Conservation (phyloP, 129 eudicot species). For the Chrysanthemum lavandulifolium region DNA sequence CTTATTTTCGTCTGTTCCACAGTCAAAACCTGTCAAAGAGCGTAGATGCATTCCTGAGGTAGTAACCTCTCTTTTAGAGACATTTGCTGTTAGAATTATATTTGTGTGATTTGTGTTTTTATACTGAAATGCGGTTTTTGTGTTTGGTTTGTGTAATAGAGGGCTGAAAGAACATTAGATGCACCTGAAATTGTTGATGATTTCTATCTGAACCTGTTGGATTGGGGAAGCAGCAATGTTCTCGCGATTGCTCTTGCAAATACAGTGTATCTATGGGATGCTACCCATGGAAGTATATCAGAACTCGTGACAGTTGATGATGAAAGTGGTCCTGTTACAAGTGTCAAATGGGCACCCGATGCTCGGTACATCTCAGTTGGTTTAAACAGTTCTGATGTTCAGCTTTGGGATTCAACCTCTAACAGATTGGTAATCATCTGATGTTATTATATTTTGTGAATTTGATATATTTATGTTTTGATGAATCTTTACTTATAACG, state of each 20-base stretch:
- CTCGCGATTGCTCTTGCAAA: conserved; percentile 78
- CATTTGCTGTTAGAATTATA: not conserved
- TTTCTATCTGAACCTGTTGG: conserved; percentile 74
- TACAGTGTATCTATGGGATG: conserved; percentile 87
- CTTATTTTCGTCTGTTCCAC: conserved; percentile 39
- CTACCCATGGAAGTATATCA: conserved; percentile 57
- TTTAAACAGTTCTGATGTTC: conserved; percentile 68
- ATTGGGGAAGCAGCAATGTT: conserved; percentile 89
- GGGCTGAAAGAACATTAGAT: conserved; percentile 72
- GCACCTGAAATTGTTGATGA: conserved; percentile 86
- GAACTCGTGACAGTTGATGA: conserved; percentile 78
- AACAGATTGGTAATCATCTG: conserved; percentile 49
- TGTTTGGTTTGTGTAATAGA: conserved; percentile 36
- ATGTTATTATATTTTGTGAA: not conserved
- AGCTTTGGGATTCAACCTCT: conserved; percentile 81
- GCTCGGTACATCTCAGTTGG: conserved; percentile 75
- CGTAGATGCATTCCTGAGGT: conserved; percentile 90
- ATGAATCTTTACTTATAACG: not conserved
- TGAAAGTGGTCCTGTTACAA: conserved; percentile 77
- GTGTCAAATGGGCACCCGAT: conserved; percentile 94
- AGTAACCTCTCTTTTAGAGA: not conserved
- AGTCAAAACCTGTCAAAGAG: conserved; percentile 54
- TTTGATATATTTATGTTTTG: not conserved
- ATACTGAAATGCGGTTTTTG: not conserved
- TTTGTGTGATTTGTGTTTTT: not conserved